These are phyloP conservation scores for Alternaria solani DNA, from an alignment of 2,329 filamentous ascomycete genomes.

Conservation along the genomic window DNA sequence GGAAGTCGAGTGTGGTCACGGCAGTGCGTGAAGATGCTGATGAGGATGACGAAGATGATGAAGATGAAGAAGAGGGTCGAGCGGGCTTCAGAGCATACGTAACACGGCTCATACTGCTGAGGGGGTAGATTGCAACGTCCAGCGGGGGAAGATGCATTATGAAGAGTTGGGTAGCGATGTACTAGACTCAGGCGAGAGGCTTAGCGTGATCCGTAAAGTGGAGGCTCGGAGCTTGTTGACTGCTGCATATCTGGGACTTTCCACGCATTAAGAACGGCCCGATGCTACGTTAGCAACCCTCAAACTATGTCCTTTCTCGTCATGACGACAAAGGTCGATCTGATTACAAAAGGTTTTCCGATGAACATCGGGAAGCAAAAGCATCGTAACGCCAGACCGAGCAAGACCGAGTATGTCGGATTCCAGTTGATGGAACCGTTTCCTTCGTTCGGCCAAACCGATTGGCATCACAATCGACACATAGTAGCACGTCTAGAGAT, in stretches of 20 bases:
- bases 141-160: slow-evolving; percentile 51
- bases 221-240: slow-evolving; percentile 15
- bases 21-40: slow-evolving; percentile 32
- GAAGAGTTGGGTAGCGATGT: slow-evolving; percentile 22
- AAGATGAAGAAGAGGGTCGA: slow-evolving; percentile 34
- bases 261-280: slow-evolving; percentile 23
- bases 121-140: slow-evolving; percentile 42
- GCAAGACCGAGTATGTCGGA: slow-evolving; percentile 29
- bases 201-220: slow-evolving; percentile 29
- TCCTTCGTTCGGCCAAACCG: slow-evolving; percentile 12
- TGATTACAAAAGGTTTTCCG: slow-evolving; percentile 5
- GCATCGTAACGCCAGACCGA: slow-evolving; percentile 25
- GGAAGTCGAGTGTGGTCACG: slow-evolving; percentile 39
- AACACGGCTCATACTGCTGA: slow-evolving; percentile 48
- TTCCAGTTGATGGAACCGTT: slow-evolving; percentile 17
- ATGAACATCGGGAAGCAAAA: slow-evolving; percentile 13
- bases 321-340: not conserved
- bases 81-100: slow-evolving; percentile 32
- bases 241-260: slow-evolving; percentile 30
- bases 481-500: slow-evolving; percentile 19
- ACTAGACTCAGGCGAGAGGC: slow-evolving; percentile 19
- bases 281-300: not conserved
- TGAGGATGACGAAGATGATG: slow-evolving; percentile 40
- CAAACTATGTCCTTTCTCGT: not conserved
- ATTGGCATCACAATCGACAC: slow-evolving; percentile 11